Conservation (phyloP, 768 basidiomycete genomes). For the Lactarius sp. region DNA sequence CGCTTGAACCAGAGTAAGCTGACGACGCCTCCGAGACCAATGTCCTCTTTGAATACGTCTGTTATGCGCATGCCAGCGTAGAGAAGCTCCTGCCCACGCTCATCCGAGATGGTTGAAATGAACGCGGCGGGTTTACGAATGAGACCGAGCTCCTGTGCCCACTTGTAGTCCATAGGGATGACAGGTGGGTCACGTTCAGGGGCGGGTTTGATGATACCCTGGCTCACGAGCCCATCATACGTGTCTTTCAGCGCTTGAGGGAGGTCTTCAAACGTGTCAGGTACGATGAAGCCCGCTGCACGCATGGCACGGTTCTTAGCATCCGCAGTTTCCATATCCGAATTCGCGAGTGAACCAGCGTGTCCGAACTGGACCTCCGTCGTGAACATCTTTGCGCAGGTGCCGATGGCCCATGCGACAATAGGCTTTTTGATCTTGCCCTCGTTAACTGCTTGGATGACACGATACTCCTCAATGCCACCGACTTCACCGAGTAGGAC, state of each 20-base stretch:
- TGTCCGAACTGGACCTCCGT: slow-evolving; percentile 99
- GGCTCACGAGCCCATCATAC: slow-evolving; percentile 73
- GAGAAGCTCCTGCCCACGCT: slow-evolving; percentile 96
- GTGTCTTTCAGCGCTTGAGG: slow-evolving; percentile 79
- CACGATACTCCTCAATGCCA: slow-evolving; percentile 98
- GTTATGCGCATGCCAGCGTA: slow-evolving; percentile 99
- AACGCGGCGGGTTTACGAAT: slow-evolving; percentile 98
- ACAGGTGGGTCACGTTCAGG: slow-evolving; percentile 85
- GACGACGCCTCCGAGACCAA: slow-evolving; percentile 96
- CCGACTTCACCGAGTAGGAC: slow-evolving; percentile 98
- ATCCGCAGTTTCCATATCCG: slow-evolving; percentile 94
- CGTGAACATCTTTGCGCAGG: slow-evolving; percentile 99
- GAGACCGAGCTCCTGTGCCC: slow-evolving; percentile 97
- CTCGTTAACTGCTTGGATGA: slow-evolving; percentile 93
- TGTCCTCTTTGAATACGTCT: slow-evolving; percentile 96
- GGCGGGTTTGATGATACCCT: slow-evolving; percentile 63
- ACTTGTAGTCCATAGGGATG: slow-evolving; percentile 99
- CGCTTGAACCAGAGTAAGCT: slow-evolving; percentile 98
- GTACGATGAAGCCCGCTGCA: slow-evolving; percentile 92
- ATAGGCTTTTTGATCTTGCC: slow-evolving; percentile 97
- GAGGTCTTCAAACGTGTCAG: slow-evolving; percentile 95
- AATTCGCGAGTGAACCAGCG: slow-evolving; percentile 97
- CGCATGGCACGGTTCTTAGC: slow-evolving; percentile 97
- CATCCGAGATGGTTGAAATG: slow-evolving; percentile 99
- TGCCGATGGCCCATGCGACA: slow-evolving; percentile 99